Base-by-base conservation (phyloP, 768 basidiomycete species). In the Suillus clintonianus region DNA sequence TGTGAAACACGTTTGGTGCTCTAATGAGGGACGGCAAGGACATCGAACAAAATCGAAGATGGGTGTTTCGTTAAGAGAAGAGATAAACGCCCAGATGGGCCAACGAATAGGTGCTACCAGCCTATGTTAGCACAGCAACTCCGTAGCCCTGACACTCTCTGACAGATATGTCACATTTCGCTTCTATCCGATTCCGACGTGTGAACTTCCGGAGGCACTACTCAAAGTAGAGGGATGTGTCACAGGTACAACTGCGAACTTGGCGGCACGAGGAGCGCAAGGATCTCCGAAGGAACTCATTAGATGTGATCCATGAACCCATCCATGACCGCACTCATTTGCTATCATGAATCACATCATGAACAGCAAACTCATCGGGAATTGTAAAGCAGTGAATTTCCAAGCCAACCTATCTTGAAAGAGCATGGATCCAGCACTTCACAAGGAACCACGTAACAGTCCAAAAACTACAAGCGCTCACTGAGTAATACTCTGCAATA, bases 1-100 rank as follows among this genome's bases (percentile, higher is more conserved):
- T 22, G 51, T 53, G 43, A 42, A 15, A 32, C 45, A 39, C 9
- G 9, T 55, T 41, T n/a, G 27, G 39, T 59, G 60, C 34, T 57
- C 54, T 45, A 36, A 34, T 10, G 55, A n/a, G 34, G 58, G 51
- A 57, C 41, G 14, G 30, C 34, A 62, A 32, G 55, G 27, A 14
- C 62, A 53, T 37, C 42, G 57, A 65, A 59, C 2, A 60, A 67
- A 59, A 32, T 19, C 11, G 30, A 30, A 32, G 60, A 34, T 11
- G 39, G 37, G 34, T 36, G 60, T 57, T 61, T 54, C 51, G 47
- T 57, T 36, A 30, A 59, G 57, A 60, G 59, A 42, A 36, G 36
- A 13, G 36, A 53, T 42, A 54, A 45, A 55, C 54, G 64, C 64
- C 19, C 24, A 53, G 51, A n/a, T n/a, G n/a, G 50, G n/a, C 13